These are phyloP conservation scores for Penicillium soppii DNA, from an alignment of 495 filamentous ascomycete genomes.

Conservation along the genomic window DNA sequence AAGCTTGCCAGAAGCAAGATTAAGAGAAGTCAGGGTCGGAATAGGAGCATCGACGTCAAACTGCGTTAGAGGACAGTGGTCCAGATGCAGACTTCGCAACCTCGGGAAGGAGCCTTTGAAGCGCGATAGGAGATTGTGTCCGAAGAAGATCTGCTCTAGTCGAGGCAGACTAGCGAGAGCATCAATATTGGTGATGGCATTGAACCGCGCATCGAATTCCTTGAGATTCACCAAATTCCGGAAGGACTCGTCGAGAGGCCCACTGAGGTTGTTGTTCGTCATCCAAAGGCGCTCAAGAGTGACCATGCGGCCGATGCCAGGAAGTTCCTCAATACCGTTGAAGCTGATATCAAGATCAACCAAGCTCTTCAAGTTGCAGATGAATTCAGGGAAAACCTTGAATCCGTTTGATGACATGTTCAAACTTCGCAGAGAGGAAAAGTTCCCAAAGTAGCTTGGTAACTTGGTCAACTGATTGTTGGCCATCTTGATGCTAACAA, in stretches of 20 bases:
- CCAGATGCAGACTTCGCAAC: conserved; percentile 78
- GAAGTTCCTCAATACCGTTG: conserved; percentile 78
- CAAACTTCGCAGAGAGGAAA: conserved; percentile 71
- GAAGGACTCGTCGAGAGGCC: conserved; percentile 69
- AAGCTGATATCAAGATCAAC: conserved; percentile 97
- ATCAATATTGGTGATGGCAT: conserved; percentile 81
- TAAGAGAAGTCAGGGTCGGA: conserved; percentile 79
- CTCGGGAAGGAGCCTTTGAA: conserved; percentile 84
- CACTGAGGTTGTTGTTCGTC: conserved; percentile 86
- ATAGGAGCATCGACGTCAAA: conserved; percentile 79
- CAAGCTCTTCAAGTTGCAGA: conserved; percentile 77
- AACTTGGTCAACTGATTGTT: conserved; percentile 83
- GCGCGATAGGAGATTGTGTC: conserved; percentile 86
- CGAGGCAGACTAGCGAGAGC: conserved; percentile 77
- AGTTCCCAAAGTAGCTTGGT: conserved; percentile 77
- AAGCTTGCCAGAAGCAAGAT: conserved; percentile 83
- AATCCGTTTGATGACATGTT: conserved; percentile 93
- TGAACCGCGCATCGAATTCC: conserved; percentile 93
- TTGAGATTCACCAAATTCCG: conserved; percentile 71
- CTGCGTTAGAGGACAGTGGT: conserved; percentile 89
- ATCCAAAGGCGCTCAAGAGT: conserved; percentile 87
- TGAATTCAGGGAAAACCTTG: conserved; percentile 76
- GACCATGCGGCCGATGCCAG: conserved; percentile 73
- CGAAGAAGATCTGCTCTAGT: conserved; percentile 80
- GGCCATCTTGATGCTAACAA: conserved; percentile 87